Evolutionary conservation across 441 rosid species (phyloP), one percentile per base, ranked within the genome.

Genomic region (Pelargonium myrrhifolium): DNA sequence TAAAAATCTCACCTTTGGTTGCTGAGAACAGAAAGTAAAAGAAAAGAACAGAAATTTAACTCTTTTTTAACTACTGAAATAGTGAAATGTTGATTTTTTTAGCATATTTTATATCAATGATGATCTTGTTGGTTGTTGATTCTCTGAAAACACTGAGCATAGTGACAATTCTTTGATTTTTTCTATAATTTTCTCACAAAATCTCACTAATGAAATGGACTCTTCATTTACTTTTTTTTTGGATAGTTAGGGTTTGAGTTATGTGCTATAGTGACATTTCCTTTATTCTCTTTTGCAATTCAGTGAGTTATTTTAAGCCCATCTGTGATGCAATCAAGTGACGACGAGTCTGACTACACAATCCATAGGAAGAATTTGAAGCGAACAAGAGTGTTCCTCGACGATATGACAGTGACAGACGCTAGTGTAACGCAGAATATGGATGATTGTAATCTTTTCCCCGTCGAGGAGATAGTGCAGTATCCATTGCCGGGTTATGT

Each of bases 401-500:
- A 64, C 80, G 67, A 82, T 18, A 89, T 89, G 96, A 85, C 89
- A 28, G 69, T 81, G 75, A 85, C 89, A 3, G 93, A 89, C 43
- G 67, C 62, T 64, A 74, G 77, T 5, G 66, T 75, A 28, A 64
- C 79, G 1, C 89, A 78, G 68, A 72, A 71, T 70, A 18, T 49
- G 2, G 83, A 81, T 55, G 87, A 84, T 31, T 73, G 82, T 4
- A 75, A 68, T 77, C 17, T 71, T 74, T 89, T 88, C 72, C 81
- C 87, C 3, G 79, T 91, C 4, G 90, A 89, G 78, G 92, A 91
- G 74, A 91, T 91, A 74, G 92, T 93, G 62, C 95, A 83, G 69
- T 82, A 92, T 8, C 99, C 97, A 1, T 77, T 93, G 79, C 97
- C 97, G 1, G 99, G 99, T 70, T 93, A 78, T 73, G 83, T 76